phyloP scores from a whole-genome alignment of 257 asterid species.

The Penstemon newberryi region DNA sequence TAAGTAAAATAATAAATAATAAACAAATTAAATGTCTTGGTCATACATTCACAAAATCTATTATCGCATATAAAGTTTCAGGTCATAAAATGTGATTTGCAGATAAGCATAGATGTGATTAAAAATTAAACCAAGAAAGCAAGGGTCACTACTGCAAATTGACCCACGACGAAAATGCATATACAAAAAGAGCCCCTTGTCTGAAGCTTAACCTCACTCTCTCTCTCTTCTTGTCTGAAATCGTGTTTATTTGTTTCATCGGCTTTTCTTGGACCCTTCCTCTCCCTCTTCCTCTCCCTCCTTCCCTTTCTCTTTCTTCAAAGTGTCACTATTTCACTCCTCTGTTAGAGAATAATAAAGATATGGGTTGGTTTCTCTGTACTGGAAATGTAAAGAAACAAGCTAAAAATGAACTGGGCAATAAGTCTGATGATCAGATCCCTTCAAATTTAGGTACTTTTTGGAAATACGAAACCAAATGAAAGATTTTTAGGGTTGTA shows the following conservation, averaged over 20 bases:
- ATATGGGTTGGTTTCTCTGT: slow-evolving; percentile 74
- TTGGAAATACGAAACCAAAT: not conserved
- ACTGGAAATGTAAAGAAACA: slow-evolving; percentile 73
- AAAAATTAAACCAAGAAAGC: slow-evolving; percentile 20
- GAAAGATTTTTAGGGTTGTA: not conserved
- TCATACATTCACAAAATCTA: too few relatives aligned
- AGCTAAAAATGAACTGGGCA: slow-evolving; percentile 39
- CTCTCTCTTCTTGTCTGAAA: slow-evolving; percentile 34
- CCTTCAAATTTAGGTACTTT: slow-evolving; percentile 53
- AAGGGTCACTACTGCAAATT: slow-evolving; percentile 30
- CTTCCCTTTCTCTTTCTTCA: slow-evolving; percentile 18
- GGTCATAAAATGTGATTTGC: too few relatives aligned
- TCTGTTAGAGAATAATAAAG: not conserved
- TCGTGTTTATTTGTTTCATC: slow-evolving; percentile 32
- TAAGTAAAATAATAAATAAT: too few relatives aligned
- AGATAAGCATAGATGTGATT: not conserved
- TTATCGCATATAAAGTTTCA: too few relatives aligned
- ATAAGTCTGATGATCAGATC: slow-evolving; percentile 69
- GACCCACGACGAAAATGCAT: slow-evolving; percentile 33
- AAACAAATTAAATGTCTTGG: too few relatives aligned
- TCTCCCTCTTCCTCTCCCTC: slow-evolving; percentile 26
- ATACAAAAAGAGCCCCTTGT: slow-evolving; percentile 42
- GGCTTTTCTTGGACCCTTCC: slow-evolving; percentile 31
- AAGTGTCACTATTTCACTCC: slow-evolving; percentile 23
- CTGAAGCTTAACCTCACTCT: slow-evolving; percentile 35